phyloP scores from a whole-genome alignment of 2,329 filamentous ascomycete species.

The Juglanconis sp. region DNA sequence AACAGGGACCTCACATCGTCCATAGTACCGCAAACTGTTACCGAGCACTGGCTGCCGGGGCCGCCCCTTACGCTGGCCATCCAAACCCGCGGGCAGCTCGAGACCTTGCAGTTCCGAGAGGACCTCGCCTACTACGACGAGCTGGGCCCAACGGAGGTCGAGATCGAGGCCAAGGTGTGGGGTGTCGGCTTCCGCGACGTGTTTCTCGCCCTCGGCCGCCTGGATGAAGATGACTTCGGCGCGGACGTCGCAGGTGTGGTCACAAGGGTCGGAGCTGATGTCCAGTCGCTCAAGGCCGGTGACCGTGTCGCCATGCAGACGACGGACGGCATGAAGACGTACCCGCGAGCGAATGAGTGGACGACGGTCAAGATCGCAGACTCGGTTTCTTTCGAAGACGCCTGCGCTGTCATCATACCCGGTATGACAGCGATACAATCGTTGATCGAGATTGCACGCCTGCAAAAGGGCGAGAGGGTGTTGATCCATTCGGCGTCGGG shows the following conservation, averaged over 20 bases:
- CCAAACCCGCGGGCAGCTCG: too few species aligned
- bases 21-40: too few species aligned
- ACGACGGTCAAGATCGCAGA: constrained; percentile 23
- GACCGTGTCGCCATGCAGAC: neutral
- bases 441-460: constrained; percentile 28
- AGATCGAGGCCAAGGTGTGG: constrained; percentile 31
- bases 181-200: constrained; percentile 40
- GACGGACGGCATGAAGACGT: constrained; percentile 15
- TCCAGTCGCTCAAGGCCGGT: neutral
- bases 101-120: too few species aligned
- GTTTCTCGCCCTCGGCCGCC: constrained; percentile 31
- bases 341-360: constrained; percentile 19
- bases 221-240: constrained; percentile 29
- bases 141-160: constrained; percentile 25
- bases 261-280: constrained; percentile 28
- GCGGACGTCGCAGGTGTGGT: constrained; percentile 31
- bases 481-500: constrained; percentile 42
- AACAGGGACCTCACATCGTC: too few species aligned
- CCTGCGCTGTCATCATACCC: neutral
- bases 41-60: too few species aligned
- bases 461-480: constrained; percentile 29
- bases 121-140: too few species aligned
- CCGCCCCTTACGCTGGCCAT: too few species aligned
- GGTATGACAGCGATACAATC: constrained; percentile 34
- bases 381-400: constrained; percentile 13